Conservation (phyloP, 768 basidiomycete species). For the Dentipellis fragilis region DNA sequence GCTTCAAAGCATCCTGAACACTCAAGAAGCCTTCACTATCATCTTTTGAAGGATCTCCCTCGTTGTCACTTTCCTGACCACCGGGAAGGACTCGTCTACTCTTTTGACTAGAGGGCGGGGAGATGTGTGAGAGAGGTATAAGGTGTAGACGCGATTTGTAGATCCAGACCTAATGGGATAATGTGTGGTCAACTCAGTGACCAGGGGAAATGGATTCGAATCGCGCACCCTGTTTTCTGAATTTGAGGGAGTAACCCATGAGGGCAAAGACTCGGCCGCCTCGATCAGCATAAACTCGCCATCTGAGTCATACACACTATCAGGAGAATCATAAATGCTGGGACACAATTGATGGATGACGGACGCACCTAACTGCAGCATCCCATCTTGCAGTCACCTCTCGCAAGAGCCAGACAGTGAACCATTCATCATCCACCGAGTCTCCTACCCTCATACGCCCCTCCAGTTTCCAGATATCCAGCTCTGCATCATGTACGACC, state of each 20-base stretch:
- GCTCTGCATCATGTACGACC: conserved; percentile 39
- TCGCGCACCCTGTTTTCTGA: conserved; percentile 83
- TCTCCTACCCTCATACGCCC: conserved; percentile 90
- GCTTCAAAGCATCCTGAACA: conserved; percentile 48
- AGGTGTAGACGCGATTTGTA: conserved; percentile 75
- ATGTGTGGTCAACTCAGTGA: background rate
- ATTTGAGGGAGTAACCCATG: conserved; percentile 88
- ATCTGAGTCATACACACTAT: conserved; percentile 77
- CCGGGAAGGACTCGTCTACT: conserved; percentile 35
- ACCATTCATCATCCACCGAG: conserved; percentile 98
- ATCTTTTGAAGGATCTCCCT: conserved; percentile 27
- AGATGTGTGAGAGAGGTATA: conserved; percentile 69
- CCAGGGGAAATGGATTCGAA: conserved; percentile 13
- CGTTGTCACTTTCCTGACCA: conserved; percentile 39
- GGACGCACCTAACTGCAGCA: conserved; percentile 60
- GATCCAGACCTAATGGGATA: conserved; percentile 77
- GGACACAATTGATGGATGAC: background rate
- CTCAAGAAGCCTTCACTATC: conserved; percentile 44
- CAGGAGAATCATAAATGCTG: background rate
- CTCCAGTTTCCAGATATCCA: conserved; percentile 51
- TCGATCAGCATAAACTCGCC: conserved; percentile 96
- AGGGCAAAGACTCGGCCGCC: conserved; percentile 81
- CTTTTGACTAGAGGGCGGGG: conserved; percentile 49
- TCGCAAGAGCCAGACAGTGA: conserved; percentile 78
- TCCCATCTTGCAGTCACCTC: conserved; percentile 75